Evolutionary conservation across 129 eudicot genomes (phyloP), one percentile per base, ranked within the genome.

Genomic region (Flaveria sonorensis): DNA sequence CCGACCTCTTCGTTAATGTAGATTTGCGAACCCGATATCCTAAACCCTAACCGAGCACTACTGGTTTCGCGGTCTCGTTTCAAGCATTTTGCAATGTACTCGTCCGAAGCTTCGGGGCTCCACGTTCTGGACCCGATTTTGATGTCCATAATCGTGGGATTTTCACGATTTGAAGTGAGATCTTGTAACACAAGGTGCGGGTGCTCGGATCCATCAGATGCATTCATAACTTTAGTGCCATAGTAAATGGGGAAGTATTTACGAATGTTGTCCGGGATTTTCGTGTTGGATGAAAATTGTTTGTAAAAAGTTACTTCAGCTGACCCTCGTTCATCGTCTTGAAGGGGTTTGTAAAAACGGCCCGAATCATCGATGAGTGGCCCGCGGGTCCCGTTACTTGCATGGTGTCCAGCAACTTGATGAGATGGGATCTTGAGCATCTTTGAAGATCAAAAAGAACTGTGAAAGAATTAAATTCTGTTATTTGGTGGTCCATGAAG

Each of bases 341-440:
- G 97, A 15, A 93, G 96, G 72, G 97, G 98, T 89, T 93, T 93
- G 90, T 88, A 93, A 47, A 90, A 93, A 26, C 66, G 87, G 21
- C 98, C 98, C 1, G 87, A 83, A 48, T 83, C 92, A 47, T 93
- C 98, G 0, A 90, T 56, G 16, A 93, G 87, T 2, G 97, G 97
- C 13, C 97, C 93, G 19, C 86, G 92, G 26, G 77, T 84, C 61
- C 89, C 97, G 23, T 47, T 78, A 52, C 48, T 43, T 11, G 97
- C 98, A 79, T 86, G 79, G 85, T 90, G 98, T 4, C 98, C 98
- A 12, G 97, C 98, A 71, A 91, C 98, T 79, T 93, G 98, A 83
- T 93, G 92, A 70, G 61, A 60, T 26, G 97, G 92, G 46, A 76
- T 85, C 85, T 87, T 90, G 6, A 92, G 84, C 98, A 86, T 88